Conservation (phyloP, 129 eudicot species). For the Artemisia argyi region DNA sequence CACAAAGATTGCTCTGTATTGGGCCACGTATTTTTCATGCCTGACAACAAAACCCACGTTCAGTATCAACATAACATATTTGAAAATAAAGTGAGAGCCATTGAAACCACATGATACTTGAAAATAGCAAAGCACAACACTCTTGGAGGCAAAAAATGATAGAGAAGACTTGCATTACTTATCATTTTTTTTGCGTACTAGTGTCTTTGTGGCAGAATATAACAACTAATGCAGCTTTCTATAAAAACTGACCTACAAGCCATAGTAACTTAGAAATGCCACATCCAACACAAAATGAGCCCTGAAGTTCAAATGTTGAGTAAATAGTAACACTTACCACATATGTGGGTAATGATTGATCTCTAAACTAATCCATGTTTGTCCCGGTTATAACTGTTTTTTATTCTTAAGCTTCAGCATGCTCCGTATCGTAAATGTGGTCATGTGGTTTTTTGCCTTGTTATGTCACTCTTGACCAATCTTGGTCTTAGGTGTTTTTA, state of each 20-base stretch:
- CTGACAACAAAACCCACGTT: slow-evolving; percentile 52
- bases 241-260: background rate
- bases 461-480: background rate
- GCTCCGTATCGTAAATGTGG: background rate
- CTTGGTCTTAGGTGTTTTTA: background rate
- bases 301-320: background rate
- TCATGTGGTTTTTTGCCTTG: background rate
- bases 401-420: too few relatives aligned
- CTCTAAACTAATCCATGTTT: too few relatives aligned
- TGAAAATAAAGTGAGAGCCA: too few relatives aligned
- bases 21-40: slow-evolving; percentile 91
- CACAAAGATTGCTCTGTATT: slow-evolving; percentile 89
- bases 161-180: too few relatives aligned
- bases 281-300: background rate
- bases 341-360: too few relatives aligned
- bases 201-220: background rate
- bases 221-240: background rate
- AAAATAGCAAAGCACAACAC: background rate
- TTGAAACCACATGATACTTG: background rate
- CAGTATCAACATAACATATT: too few relatives aligned
- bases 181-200: too few relatives aligned
- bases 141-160: too few relatives aligned
- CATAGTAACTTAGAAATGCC: background rate
- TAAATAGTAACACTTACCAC: too few relatives aligned
- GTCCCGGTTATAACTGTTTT: too few relatives aligned